Conservation (phyloP, 345 rosid species). For the Clausena lansium region DNA sequence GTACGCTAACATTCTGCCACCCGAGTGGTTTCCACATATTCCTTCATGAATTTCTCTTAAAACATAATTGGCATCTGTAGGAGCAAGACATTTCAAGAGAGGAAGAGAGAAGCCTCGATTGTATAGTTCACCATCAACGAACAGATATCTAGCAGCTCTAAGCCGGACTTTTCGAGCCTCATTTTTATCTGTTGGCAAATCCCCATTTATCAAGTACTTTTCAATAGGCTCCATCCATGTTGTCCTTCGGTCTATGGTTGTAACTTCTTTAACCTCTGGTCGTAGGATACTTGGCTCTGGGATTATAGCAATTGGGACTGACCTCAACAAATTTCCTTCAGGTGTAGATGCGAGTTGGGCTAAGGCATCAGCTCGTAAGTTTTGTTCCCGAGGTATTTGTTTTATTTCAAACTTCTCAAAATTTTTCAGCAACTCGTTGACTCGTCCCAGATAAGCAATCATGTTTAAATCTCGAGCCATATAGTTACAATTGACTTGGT, state of each 20-base stretch:
- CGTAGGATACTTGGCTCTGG: background rate
- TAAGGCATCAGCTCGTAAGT: too few relatives aligned
- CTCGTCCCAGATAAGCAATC: background rate
- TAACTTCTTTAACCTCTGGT: background rate
- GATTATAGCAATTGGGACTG: background rate
- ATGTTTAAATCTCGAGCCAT: background rate
- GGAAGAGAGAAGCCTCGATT: background rate
- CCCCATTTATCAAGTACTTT: background rate
- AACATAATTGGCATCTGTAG: background rate
- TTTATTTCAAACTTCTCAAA: too few relatives aligned
- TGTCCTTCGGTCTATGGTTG: background rate
- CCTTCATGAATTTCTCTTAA: background rate
- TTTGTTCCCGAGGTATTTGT: too few relatives aligned
- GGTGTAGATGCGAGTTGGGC: too few relatives aligned
- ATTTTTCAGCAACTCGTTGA: too few relatives aligned
- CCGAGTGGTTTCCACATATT: background rate
- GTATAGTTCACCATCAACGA: background rate
- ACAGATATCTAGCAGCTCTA: background rate
- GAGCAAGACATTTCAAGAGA: background rate
- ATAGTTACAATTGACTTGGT: background rate
- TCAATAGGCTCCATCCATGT: background rate
- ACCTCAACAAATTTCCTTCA: too few relatives aligned
- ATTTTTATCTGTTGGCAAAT: background rate
- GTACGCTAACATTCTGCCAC: background rate
- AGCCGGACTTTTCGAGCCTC: background rate